Evolutionary conservation across 1,284 basidiomycete species (phyloP), one percentile per base, ranked within the genome.

Genomic region (Dichomitus squalens): DNA sequence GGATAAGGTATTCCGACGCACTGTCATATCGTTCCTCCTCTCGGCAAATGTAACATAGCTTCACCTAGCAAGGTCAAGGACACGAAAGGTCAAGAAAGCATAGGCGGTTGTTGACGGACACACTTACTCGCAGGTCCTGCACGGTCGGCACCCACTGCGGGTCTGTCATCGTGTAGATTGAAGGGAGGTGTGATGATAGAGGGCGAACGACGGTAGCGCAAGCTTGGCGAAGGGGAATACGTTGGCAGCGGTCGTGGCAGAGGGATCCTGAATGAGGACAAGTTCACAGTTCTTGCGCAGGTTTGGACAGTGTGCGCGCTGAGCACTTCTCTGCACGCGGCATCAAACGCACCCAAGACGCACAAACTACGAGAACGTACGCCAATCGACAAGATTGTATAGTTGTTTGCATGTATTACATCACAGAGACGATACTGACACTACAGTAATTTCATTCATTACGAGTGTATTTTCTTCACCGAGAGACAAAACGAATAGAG

Each of bases 1-100:
- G 3, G 25, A 1, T 21, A 21, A 7, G 6, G 27, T 9, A 8
- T 20, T n/a, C 4, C 21, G 6, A 58, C 77, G 60, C 60, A 86
- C 85, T 73, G 52, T 84, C 83, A 62, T 78, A 76, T 5, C 65
- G 72, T 61, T 91, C 88, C 66, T 91, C 88, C 64, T 91, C 88
- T 23, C 86, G 74, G 66, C 88, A 92, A 55, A 92, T 90, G 69
- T 87, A 92, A 63, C 89, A 92, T 21, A 87, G 75, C 68, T 88
- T 90, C 64, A 89, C 82, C 84, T 88, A 53, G 1, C 18, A 18
- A 14, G 7, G n/a, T 36, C 6, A n/a, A 16, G 36, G 27, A 11
- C 29, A 29, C 7, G 16, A 21, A 39, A 46, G n/a, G 34, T 52
- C n/a, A 52, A 20, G 33, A 41, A 11, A 31, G n/a, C n/a, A n/a